Evolutionary conservation across 179 eudicot species (phyloP), one percentile per base, ranked within the genome.

Genomic region (Kewa caespitosa): DNA sequence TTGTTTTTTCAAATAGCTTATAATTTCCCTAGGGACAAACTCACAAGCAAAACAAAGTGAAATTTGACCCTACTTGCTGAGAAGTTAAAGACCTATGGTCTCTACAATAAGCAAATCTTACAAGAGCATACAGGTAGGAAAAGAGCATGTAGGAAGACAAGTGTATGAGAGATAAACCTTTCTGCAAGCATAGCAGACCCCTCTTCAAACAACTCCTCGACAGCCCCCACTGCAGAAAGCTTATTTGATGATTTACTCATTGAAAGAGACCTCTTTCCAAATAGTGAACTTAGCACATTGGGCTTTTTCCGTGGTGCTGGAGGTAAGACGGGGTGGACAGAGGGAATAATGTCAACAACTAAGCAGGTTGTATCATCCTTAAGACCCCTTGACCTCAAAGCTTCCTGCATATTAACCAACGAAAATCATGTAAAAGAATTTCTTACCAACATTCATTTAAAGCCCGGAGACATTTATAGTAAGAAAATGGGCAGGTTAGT

Each of bases 301-400:
- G 85, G 89, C 78, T 90, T 96, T 85, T 90, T 91, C 62, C 73
- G 81, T 23, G 94, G 92, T 22, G 80, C 75, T 52, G 87, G 86
- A 70, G 96, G 88, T 74, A 87, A 68, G 77, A 85, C 76, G 48
- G 90, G 97, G 63, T 76, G 85, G 79, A 88, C 89, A 77, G 89
- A 89, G 65, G 97, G 96, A 80, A 93, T 89, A 79, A 96, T 90
- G 87, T 96, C 98, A 85, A 96, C 99, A 80, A 96, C 98, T 75
- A 96, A 78, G 85, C 99, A 96, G 75, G 99, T 96, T 79, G 99
- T 96, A 84, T 96, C 99, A 89, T 96, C 99, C 81, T 96, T 93
- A 78, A 96, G 87, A 78, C 99, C 99, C 83, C 93, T 87, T 79
- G 97, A 91, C 83, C 99, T 91, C 69, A 87, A 78, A 74, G 91